Percentiles rank a stretch among this genome's conserved stretches.
Evolutionary conservation across 208 protist genomes (phyloP).

Genomic region (Wallacemonas sp.): DNA sequence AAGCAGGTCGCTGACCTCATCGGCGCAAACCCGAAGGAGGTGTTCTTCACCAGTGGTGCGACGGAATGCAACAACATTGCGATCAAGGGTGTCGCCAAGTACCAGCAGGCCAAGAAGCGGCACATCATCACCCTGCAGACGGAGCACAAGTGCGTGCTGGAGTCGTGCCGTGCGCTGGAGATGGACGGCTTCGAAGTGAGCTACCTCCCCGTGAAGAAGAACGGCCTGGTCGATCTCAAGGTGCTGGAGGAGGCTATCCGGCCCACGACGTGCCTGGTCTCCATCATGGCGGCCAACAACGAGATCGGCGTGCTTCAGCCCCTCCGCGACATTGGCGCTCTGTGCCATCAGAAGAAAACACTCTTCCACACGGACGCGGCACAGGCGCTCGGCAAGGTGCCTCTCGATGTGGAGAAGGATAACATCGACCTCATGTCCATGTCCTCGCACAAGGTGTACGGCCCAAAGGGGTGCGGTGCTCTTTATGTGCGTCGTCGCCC

Average conservation of each 20-base stretch:
- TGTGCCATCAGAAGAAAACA: conserved; percentile 94
- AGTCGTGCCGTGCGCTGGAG: conserved; percentile 97
- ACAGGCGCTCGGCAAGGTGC: conserved; percentile 98
- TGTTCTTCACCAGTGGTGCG: conserved; percentile 99
- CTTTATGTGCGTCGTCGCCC: conserved; percentile 92
- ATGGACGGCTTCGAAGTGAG: conserved; percentile 96
- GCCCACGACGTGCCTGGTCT: conserved; percentile 96
- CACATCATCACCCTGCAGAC: conserved; percentile 98
- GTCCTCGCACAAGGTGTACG: conserved; percentile 98
- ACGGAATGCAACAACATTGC: conserved; percentile 99
- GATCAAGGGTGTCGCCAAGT: conserved; percentile 98
- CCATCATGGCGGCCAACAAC: conserved; percentile 99
- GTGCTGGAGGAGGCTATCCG: conserved; percentile 92
- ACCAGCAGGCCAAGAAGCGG: conserved; percentile 97
- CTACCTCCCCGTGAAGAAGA: conserved; percentile 97
- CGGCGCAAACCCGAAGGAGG: conserved; percentile 95
- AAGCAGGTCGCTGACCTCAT: conserved; percentile 92
- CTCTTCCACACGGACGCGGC: conserved; percentile 99
- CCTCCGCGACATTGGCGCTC: conserved; percentile 94
- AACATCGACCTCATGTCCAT: conserved; percentile 98
- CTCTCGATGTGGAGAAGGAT: conserved; percentile 96
- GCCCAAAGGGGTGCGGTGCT: conserved; percentile 94
- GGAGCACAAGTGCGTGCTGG: conserved; percentile 99
- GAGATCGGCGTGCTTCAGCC: conserved; percentile 99
- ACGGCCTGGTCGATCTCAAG: conserved; percentile 96